Percentiles rank a stretch among this genome's conserved stretches.
These are phyloP conservation scores for Aspergillus novofumigatus DNA, from an alignment of 2,329 filamentous ascomycete species.

Conservation along the genomic window DNA sequence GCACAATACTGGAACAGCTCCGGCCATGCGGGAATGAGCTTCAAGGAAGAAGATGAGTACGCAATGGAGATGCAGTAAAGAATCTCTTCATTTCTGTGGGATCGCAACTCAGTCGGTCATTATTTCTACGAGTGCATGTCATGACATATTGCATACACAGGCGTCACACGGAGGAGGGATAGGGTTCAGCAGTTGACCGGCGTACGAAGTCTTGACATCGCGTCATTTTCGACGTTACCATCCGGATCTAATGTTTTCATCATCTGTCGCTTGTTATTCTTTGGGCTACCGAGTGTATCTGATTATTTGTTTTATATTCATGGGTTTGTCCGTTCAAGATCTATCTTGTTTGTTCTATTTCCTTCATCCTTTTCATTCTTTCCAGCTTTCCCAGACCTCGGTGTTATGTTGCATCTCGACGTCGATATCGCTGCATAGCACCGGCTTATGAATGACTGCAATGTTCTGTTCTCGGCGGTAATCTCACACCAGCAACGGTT, in stretches of 20 bases:
- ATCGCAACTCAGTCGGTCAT: neutral
- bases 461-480: slow-evolving; percentile 7
- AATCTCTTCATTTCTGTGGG: neutral
- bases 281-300: slow-evolving; percentile 20
- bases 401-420: neutral
- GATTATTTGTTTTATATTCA: slow-evolving; percentile 8
- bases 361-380: neutral
- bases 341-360: slow-evolving; percentile 4
- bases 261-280: slow-evolving; percentile 28
- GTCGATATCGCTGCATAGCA: neutral
- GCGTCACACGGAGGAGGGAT: slow-evolving; percentile 23
- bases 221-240: slow-evolving; percentile 12
- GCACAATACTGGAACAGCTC: slow-evolving; percentile 52
- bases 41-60: slow-evolving; percentile 95
- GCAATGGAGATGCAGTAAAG: slow-evolving; percentile 64
- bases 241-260: slow-evolving; percentile 1
- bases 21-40: slow-evolving; percentile 59
- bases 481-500: neutral
- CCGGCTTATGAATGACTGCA: neutral
- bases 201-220: slow-evolving; percentile 32
- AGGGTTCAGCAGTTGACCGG: slow-evolving; percentile 38
- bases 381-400: neutral
- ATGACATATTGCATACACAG: slow-evolving; percentile 22
- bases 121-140: slow-evolving; percentile 16
- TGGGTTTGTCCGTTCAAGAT: slow-evolving; percentile 9